phyloP scores from a whole-genome alignment of 2,329 filamentous ascomycete genomes.

The Fusarium clavum region DNA sequence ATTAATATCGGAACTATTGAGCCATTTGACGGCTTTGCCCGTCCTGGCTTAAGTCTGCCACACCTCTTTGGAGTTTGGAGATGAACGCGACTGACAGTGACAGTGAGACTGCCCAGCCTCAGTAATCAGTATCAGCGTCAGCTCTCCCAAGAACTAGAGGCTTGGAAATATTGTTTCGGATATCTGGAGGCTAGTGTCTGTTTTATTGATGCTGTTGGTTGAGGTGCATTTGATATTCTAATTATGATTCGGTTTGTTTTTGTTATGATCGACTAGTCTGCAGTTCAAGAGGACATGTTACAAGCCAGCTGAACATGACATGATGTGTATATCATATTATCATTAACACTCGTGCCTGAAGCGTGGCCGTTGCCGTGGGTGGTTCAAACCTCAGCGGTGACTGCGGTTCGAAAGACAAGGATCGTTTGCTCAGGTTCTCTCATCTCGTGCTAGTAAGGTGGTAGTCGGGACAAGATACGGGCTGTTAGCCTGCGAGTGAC shows the following conservation, averaged over 20 bases:
- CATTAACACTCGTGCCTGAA: slow-evolving; percentile 12
- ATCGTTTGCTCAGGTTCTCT: slow-evolving; percentile 12
- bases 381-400: slow-evolving; percentile 26
- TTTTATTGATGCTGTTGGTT: slow-evolving; percentile 1
- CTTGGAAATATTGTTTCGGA: slow-evolving; percentile 31
- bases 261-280: background rate
- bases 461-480: slow-evolving; percentile 38
- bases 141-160: slow-evolving; percentile 9
- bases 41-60: slow-evolving; percentile 26
- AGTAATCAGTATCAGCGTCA: slow-evolving; percentile 26
- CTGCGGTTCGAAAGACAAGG: slow-evolving; percentile 26
- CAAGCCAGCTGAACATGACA: slow-evolving; percentile 35
- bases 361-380: slow-evolving; percentile 12
- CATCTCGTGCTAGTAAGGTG: slow-evolving; percentile 33
- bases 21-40: slow-evolving; percentile 28
- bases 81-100: slow-evolving; percentile 2
- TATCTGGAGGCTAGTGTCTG: slow-evolving; percentile 13
- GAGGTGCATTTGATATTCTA: background rate
- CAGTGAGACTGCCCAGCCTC: background rate
- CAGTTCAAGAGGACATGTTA: slow-evolving; percentile 10
- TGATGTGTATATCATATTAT: slow-evolving; percentile 4
- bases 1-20: slow-evolving; percentile 22
- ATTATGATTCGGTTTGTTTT: background rate
- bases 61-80: slow-evolving; percentile 17
- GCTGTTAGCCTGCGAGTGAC: slow-evolving; percentile 26